Percentiles rank a stretch among this genome's conserved stretches.
These are phyloP conservation scores for Protomyces inundatus DNA, from an alignment of 1,139 yeast species.

Conservation along the genomic window DNA sequence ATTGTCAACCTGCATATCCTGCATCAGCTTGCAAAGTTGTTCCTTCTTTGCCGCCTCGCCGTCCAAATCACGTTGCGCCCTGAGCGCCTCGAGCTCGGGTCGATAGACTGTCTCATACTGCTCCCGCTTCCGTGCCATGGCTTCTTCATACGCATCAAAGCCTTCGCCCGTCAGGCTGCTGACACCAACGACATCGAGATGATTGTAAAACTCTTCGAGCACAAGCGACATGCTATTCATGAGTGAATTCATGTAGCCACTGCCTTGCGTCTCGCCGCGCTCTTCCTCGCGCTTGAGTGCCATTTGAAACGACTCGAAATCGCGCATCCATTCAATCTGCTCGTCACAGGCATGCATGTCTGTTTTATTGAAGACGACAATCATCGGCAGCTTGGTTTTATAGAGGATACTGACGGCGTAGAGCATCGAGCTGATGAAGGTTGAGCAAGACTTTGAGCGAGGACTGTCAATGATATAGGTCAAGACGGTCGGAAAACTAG, in stretches of 20 bases:
- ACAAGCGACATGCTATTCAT: conserved; percentile 92
- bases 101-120: conserved; percentile 81
- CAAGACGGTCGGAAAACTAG: conserved; percentile 88
- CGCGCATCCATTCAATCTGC: conserved; percentile 97
- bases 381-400: conserved; percentile 95
- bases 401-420: conserved; percentile 95
- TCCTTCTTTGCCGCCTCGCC: conserved; percentile 69
- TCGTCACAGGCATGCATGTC: conserved; percentile 56
- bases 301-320: conserved; percentile 83
- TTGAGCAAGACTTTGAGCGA: conserved; percentile 85
- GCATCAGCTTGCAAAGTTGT: conserved; percentile 67
- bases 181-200: conserved; percentile 84
- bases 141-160: conserved; percentile 77
- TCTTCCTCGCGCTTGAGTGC: conserved; percentile 64
- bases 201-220: conserved; percentile 93
- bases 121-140: conserved; percentile 79
- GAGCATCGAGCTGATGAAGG: conserved; percentile 96
- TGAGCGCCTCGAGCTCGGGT: conserved; percentile 77
- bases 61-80: conserved; percentile 69
- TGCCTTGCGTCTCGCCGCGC: conserved; percentile 46
- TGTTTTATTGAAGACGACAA: conserved; percentile 90
- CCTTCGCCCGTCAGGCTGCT: conserved; percentile 92
- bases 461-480: conserved; percentile 98
- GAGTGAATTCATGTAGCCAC: conserved; percentile 91
- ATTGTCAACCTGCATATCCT: conserved; percentile 56